Evolutionary conservation across 345 rosid genomes (phyloP).

Genomic region (Euphorbia pulcherrima): DNA sequence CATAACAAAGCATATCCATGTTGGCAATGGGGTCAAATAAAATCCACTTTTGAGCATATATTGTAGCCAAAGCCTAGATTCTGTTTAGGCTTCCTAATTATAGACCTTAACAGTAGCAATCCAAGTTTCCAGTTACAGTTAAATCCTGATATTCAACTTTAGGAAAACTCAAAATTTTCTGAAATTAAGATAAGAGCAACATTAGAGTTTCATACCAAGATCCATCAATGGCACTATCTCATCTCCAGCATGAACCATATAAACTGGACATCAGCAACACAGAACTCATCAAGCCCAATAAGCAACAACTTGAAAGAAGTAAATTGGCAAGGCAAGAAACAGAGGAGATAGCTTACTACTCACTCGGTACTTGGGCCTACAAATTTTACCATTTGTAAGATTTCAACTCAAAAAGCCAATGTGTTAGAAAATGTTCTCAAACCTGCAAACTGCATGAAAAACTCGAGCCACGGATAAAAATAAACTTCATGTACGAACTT

Average conservation of each 20-base stretch:
- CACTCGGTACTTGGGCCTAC: too few species aligned
- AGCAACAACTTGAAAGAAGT: slow-evolving; percentile 1
- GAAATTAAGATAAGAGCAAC: neutral
- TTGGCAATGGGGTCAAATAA: neutral
- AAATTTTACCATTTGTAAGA: neutral
- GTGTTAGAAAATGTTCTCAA: slow-evolving; percentile 7
- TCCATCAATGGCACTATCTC: neutral
- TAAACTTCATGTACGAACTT: neutral
- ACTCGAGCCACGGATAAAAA: slow-evolving; percentile 7
- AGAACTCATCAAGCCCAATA: slow-evolving; percentile 13
- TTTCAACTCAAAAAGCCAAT: slow-evolving; percentile 3
- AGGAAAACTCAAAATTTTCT: neutral
- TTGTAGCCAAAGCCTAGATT: neutral
- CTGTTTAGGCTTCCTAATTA: neutral
- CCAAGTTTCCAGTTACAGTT: neutral
- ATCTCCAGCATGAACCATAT: neutral
- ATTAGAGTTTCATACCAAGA: slow-evolving; percentile 8
- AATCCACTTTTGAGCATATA: neutral
- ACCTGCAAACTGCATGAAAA: slow-evolving; percentile 8
- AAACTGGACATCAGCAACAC: slow-evolving; percentile 13
- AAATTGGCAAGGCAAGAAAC: neutral
- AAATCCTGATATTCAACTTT: neutral
- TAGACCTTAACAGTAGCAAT: neutral
- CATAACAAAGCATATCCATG: neutral
- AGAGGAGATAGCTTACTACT: slow-evolving; percentile 6